Conservation (phyloP, 805 yeast genomes). For the Candida krabiensis region DNA sequence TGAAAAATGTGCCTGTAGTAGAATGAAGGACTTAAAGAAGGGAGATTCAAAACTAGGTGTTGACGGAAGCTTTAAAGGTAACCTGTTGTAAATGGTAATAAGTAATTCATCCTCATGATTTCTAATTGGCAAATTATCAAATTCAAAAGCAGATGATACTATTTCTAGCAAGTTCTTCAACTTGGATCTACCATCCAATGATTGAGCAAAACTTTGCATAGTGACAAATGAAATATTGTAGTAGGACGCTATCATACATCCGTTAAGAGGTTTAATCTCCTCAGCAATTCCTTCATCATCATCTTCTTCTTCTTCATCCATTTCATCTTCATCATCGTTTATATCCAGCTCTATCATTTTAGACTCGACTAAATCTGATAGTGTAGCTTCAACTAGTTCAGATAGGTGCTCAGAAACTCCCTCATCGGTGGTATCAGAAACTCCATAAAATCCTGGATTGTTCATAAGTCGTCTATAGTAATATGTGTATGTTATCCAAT, state of each 20-base stretch:
- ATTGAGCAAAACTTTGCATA: slow-evolving; percentile 56
- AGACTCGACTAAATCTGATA: slow-evolving; percentile 61
- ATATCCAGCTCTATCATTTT: slow-evolving; percentile 61
- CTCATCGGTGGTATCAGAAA: slow-evolving; percentile 56
- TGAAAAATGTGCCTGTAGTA: slow-evolving; percentile 81
- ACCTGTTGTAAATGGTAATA: slow-evolving; percentile 48
- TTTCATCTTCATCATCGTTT: slow-evolving; percentile 32
- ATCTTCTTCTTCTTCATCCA: slow-evolving; percentile 32
- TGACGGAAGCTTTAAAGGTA: slow-evolving; percentile 59
- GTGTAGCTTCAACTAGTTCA: slow-evolving; percentile 71
- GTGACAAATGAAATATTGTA: slow-evolving; percentile 65
- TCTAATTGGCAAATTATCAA: slow-evolving; percentile 63
- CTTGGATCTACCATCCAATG: slow-evolving; percentile 55
- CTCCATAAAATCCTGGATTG: slow-evolving; percentile 91
- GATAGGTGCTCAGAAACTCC: slow-evolving; percentile 84
- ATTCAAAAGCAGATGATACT: slow-evolving; percentile 68
- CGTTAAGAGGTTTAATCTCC: slow-evolving; percentile 60
- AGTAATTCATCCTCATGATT: slow-evolving; percentile 54
- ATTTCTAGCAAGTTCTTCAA: slow-evolving; percentile 63
- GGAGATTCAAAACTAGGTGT: slow-evolving; percentile 46
- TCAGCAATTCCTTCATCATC: slow-evolving; percentile 39
- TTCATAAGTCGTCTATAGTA: slow-evolving; percentile 77
- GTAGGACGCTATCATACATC: slow-evolving; percentile 74
- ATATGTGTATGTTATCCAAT: slow-evolving; percentile 83
- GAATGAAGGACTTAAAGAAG: slow-evolving; percentile 65